Percentiles rank a stretch among this genome's conserved stretches.
Evolutionary conservation across 306 rosid genomes (phyloP).

Genomic region (Quercus berberidifolia): DNA sequence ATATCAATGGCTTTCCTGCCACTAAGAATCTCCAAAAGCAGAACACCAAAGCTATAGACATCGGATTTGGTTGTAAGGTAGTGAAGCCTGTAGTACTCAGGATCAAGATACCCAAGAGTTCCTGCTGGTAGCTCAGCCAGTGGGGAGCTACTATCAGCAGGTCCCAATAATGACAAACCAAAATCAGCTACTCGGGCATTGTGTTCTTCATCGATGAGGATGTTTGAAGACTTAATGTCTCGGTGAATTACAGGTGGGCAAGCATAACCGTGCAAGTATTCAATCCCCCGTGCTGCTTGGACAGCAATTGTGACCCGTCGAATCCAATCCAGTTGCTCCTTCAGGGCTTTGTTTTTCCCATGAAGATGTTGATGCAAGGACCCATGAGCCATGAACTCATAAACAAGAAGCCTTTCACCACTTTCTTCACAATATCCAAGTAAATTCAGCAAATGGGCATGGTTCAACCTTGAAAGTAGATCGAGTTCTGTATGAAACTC

Average conservation of each 20-base stretch:
- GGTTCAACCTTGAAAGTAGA: slow-evolving; percentile 76
- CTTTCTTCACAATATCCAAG: slow-evolving; percentile 92
- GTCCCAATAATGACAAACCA: slow-evolving; percentile 78
- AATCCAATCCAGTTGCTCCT: slow-evolving; percentile 87
- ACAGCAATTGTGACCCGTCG: slow-evolving; percentile 88
- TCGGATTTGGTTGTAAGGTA: slow-evolving; percentile 96
- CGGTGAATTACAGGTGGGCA: slow-evolving; percentile 92
- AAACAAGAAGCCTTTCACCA: slow-evolving; percentile 84
- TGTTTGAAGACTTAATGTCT: slow-evolving; percentile 91
- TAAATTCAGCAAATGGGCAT: slow-evolving; percentile 83
- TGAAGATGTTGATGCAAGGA: slow-evolving; percentile 84
- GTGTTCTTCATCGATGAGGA: slow-evolving; percentile 93
- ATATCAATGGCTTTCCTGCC: slow-evolving; percentile 95
- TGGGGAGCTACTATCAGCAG: slow-evolving; percentile 85
- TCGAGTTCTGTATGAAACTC: slow-evolving; percentile 92
- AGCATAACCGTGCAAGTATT: slow-evolving; percentile 83
- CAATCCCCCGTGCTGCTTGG: slow-evolving; percentile 93
- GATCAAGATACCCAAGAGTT: slow-evolving; percentile 95
- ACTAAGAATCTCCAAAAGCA: slow-evolving; percentile 79
- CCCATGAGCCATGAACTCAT: slow-evolving; percentile 94
- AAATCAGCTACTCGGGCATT: slow-evolving; percentile 95
- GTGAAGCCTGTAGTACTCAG: slow-evolving; percentile 94
- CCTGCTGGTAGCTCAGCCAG: slow-evolving; percentile 93
- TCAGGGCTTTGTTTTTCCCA: slow-evolving; percentile 55
- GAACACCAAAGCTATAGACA: slow-evolving; percentile 90